These are phyloP conservation scores for Funneliformis mosseae DNA, from an alignment of 192 early-diverging fungal genomes.

Conservation along the genomic window DNA sequence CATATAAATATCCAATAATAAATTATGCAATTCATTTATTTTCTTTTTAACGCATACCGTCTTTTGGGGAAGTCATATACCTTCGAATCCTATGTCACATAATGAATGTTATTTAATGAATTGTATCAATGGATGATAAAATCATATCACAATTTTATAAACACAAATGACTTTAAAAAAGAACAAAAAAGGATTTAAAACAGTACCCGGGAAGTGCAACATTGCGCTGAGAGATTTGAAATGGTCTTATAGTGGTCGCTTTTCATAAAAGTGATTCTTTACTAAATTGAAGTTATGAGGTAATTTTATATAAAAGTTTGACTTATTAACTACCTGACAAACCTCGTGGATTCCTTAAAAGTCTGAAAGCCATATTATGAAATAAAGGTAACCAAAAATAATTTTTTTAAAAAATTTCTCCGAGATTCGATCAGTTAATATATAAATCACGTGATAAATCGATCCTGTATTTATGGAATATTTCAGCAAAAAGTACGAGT, in stretches of 20 bases:
- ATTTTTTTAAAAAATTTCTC: neutral
- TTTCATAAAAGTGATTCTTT: neutral
- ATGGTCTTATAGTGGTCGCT: neutral
- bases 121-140: no score
- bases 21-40: no score
- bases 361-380: neutral
- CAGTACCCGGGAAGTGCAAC: neutral
- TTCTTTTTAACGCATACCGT: neutral
- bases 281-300: no score
- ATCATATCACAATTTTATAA: neutral
- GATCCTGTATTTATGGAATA: no score
- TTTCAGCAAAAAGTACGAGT: neutral
- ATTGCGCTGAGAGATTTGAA: neutral
- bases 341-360: neutral
- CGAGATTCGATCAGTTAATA: no score
- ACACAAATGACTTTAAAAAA: neutral
- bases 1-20: neutral
- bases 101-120: neutral
- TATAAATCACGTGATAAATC: no score
- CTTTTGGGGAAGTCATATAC: neutral
- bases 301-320: no score
- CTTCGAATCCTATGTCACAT: neutral
- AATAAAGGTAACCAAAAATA: neutral
- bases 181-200: neutral
- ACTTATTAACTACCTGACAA: neutral